phyloP scores from a whole-genome alignment of 805 yeast species.

The Candida xiaguanensis region DNA sequence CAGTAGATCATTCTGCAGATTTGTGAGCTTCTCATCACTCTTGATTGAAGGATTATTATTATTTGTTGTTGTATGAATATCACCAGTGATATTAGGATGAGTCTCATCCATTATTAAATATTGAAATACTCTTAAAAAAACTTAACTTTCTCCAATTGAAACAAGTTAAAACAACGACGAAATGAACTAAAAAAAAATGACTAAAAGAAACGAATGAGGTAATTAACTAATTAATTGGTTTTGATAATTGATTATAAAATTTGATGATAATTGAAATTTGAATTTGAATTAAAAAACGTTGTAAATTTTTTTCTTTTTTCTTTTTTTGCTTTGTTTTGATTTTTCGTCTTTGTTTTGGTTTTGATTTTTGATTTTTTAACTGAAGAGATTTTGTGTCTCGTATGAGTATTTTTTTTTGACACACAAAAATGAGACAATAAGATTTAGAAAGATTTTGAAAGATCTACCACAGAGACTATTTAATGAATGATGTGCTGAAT shows the following conservation, averaged over 20 bases:
- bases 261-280: not conserved
- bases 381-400: no score
- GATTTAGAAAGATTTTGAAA: no score
- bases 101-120: not conserved
- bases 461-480: no score
- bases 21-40: no score
- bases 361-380: not conserved
- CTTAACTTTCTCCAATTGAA: no score
- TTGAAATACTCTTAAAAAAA: no score
- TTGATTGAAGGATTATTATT: no score
- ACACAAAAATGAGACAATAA: no score
- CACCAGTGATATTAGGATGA: conserved; percentile 2
- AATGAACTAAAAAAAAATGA: not conserved
- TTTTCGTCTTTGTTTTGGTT: not conserved
- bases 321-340: not conserved
- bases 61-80: not conserved
- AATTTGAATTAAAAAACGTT: no score
- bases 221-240: not conserved
- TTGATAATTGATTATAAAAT: no score
- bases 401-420: no score
- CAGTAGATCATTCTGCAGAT: not conserved
- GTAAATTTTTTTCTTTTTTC: not conserved
- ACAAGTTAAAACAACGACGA: not conserved
- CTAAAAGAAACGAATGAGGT: not conserved
- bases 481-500: no score